These are phyloP conservation scores for Diversispora epigaea DNA, from an alignment of 192 early-diverging fungal species.

Conservation along the genomic window DNA sequence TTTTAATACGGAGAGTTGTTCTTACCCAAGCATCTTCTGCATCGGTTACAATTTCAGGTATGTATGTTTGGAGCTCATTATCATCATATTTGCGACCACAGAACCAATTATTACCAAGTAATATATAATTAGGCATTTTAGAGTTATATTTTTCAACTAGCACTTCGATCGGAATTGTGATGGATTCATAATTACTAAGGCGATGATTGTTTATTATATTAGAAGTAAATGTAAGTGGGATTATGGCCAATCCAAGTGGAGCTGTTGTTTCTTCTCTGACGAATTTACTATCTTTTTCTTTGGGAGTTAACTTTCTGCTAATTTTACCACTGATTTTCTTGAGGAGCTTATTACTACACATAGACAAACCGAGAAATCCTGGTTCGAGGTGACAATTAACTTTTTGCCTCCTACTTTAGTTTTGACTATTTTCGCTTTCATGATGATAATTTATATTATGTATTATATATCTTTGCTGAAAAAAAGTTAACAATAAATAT, in stretches of 20 bases:
- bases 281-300: conserved; percentile 8
- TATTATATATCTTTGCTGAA: neutral
- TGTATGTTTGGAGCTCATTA: conserved; percentile 9
- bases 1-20: neutral
- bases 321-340: neutral
- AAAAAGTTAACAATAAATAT: conserved; percentile 1
- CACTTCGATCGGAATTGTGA: neutral
- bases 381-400: neutral
- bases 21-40: conserved; percentile 8
- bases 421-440: conserved; percentile 8
- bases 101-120: conserved; percentile 15
- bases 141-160: conserved; percentile 8
- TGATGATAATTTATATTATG: conserved; percentile 1
- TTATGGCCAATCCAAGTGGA: conserved; percentile 7
- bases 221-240: conserved; percentile 16
- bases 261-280: neutral
- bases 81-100: neutral
- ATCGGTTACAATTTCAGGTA: conserved; percentile 19
- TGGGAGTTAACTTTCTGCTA: neutral
- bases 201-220: conserved; percentile 7
- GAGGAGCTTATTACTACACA: neutral
- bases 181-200: conserved; percentile 8
- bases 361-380: neutral
- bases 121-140: neutral
- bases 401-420: neutral